Base-by-base conservation (phyloP, 805 yeast genomes). In the Wickerhamomyces sydowiorum region DNA sequence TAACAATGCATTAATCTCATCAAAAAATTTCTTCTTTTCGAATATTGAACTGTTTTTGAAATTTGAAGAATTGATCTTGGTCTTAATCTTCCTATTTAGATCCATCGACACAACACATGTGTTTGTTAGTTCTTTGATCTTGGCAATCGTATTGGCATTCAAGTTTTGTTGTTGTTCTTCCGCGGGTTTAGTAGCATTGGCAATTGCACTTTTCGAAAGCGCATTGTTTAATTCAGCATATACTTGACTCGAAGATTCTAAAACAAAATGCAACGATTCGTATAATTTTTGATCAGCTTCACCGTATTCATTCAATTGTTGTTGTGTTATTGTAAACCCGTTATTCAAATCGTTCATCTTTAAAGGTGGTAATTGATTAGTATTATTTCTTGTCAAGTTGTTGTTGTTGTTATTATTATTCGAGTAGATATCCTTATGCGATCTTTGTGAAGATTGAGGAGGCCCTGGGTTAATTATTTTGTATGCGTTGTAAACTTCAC, bases 91-190 rank as follows among this genome's bases (percentile, higher is more conserved):
- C 48, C 82, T 80, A 9, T 95, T 85, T 33, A 84, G 75, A n/a
- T 87, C 96, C 75, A 85, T 81, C 1, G 96, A 86, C 17, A 78
- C 68, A 42, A 85, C 76, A 57, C 96, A 88, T 12, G 86, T 83
- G 36, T 70, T 72, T 0, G 95, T 82, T 38, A 90, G 67, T 38
- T 88, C 96, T 50, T 81, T 80, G 25, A 88, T 83, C 51, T 82
- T 83, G 6, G 72, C 56, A 1, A 86, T 80, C 27, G 80, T 72
- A 5, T 60, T 56, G n/a, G 72, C 57, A 17, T 54, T 30, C 27
- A 52, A 20, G 53, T 42, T 23, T 59, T 5, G 57, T 49, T 27
- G 73, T 54, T 7, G 70, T 38, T 58, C 62, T 20, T 64, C 67
- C 18, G 56, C 40, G 7, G 62, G 48, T 20, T 59, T 59, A 30